Evolutionary conservation across 2,329 filamentous ascomycete genomes (phyloP), one percentile per base, ranked within the genome.

Genomic region (Ophiognomonia clavigignenti-juglandacearum): DNA sequence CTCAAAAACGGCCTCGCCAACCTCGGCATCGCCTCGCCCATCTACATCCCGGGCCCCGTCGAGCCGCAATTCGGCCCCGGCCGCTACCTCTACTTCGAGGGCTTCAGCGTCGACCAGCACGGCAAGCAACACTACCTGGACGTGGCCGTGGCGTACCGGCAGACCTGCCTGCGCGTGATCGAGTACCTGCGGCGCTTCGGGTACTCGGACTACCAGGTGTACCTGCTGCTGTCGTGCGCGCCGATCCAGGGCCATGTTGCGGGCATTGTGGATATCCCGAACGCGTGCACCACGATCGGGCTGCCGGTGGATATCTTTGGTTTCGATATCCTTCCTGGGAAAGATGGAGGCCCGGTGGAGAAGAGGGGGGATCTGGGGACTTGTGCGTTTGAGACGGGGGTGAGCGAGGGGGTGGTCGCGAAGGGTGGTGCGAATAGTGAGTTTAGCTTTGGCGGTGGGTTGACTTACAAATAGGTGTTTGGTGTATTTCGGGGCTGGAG

Each of bases 301-400:
- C 62, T 96, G 45, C 91, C 91, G 1, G 88, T 95, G 74, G 91
- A 96, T 67, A 95, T 96, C 44, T 96, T 96, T 59, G 88, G 93
- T 60, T 95, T 96, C 65, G 90, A 96, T 62, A 92, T 96, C 56
- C 79, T 82, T 39, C 88, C 89, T 2, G n/a, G n/a, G n/a, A n/a
- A n/a, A n/a, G n/a, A n/a, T 74, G 75, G 47, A 73, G 72, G 5
- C 72, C 75, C n/a, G n/a, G n/a, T n/a, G 6, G 78, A 77, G 4
- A 55, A 58, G 48, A 57, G 54, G 69, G 64, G 72, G 48, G 82
- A 90, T 61, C 76, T 90, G 77, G 86, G 85, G 1, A 70, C 62
- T 34, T 93, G 88, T 64, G 87, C 86, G 1, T 86, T 81, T 61
- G 71, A 73, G 56, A 72, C 64, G 2, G 74, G 72, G 4, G 66